Conservation (phyloP, 2,329 filamentous ascomycete genomes). For the Phyllosticta ampelicida region DNA sequence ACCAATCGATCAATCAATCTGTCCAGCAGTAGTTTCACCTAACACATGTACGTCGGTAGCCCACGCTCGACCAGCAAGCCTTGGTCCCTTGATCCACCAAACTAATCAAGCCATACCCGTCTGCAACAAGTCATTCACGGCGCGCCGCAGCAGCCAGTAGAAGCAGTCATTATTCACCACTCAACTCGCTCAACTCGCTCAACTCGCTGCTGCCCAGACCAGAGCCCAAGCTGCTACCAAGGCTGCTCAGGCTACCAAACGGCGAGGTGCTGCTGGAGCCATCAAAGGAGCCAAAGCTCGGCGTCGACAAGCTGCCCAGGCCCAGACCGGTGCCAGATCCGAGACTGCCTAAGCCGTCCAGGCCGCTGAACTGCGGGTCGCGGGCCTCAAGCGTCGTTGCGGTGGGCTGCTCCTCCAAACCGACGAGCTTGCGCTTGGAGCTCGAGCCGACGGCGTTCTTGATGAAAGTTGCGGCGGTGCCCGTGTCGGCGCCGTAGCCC, state of each 20-base stretch:
- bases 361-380: not conserved
- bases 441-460: not conserved
- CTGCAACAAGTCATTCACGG: no score
- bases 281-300: not conserved
- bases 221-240: not conserved
- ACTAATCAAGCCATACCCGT: no score
- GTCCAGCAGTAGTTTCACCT: no score
- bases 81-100: not conserved
- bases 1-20: no score
- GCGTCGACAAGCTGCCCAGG: not conserved
- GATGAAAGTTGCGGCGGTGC: constrained; percentile 3
- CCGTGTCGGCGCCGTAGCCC: constrained; percentile 4
- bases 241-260: not conserved
- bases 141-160: not conserved
- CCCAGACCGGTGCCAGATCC: not conserved
- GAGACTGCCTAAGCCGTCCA: not conserved
- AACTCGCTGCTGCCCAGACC: not conserved
- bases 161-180: not conserved
- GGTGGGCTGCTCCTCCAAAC: not conserved
- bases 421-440: not conserved
- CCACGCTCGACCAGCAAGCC: no score
- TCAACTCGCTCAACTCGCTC: not conserved
- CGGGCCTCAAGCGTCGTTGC: not conserved
- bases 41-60: no score
- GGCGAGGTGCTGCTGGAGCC: not conserved